phyloP scores from a whole-genome alignment of 768 basidiomycete genomes.

The Cyclocybe cylindracea region DNA sequence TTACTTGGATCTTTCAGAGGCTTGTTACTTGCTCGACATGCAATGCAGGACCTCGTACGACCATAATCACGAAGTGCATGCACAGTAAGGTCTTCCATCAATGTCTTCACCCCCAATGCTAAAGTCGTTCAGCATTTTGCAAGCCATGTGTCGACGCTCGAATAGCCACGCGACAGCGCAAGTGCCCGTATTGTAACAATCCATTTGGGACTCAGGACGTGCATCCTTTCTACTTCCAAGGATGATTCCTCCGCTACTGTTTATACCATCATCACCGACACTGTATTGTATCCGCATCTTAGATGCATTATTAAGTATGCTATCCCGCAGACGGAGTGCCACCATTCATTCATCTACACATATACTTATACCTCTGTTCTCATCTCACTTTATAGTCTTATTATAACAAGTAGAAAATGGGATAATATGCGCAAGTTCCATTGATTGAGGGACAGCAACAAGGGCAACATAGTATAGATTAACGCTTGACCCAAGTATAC shows the following conservation, averaged over 20 bases:
- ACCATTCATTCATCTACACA: slow-evolving; percentile 7
- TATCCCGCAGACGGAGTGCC: slow-evolving; percentile 5
- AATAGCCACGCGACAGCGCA: slow-evolving; percentile 85
- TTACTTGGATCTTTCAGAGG: slow-evolving; percentile 42
- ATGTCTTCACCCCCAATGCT: neutral
- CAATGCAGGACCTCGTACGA: slow-evolving; percentile 71
- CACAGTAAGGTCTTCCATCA: slow-evolving; percentile 67
- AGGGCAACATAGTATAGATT: slow-evolving; percentile 16
- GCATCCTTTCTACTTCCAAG: slow-evolving; percentile 49
- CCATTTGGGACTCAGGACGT: slow-evolving; percentile 86
- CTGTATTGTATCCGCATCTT: slow-evolving; percentile 17
- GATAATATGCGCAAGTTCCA: slow-evolving; percentile 20
- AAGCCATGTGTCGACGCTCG: slow-evolving; percentile 85
- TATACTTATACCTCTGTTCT: slow-evolving; percentile 17
- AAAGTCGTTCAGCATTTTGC: slow-evolving; percentile 67
- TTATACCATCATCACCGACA: slow-evolving; percentile 14
- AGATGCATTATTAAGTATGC: slow-evolving; percentile 12
- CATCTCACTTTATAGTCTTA: slow-evolving; percentile 14
- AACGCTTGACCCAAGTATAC: slow-evolving; percentile 98
- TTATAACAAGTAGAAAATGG: slow-evolving; percentile 15
- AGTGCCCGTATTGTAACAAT: slow-evolving; percentile 88
- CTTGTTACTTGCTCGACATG: slow-evolving; percentile 91
- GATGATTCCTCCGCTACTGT: slow-evolving; percentile 20
- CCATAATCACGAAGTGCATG: slow-evolving; percentile 86
- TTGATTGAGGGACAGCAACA: slow-evolving; percentile 1